These are phyloP conservation scores for Heritiera littoralis DNA, from an alignment of 345 rosid genomes.

Conservation along the genomic window DNA sequence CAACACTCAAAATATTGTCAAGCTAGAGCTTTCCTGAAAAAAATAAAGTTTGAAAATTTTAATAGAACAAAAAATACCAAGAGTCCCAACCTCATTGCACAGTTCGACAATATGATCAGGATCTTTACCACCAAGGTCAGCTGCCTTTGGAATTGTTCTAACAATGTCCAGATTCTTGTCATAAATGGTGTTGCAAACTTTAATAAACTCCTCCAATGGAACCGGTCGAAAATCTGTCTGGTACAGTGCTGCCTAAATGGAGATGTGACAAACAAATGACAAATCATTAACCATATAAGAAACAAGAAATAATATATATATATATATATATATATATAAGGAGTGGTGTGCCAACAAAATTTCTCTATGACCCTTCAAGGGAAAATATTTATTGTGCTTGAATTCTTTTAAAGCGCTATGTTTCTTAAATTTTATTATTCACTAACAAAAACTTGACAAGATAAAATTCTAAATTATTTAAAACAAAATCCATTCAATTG, in stretches of 20 bases:
- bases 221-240: constrained; percentile 96
- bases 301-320: constrained; percentile 3
- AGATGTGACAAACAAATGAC: constrained; percentile 18
- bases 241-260: constrained; percentile 81
- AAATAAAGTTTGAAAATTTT: constrained; percentile 14
- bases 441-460: background rate
- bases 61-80: constrained; percentile 16
- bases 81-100: constrained; percentile 76
- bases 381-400: constrained; percentile 2
- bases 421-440: constrained; percentile 4
- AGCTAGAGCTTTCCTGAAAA: constrained; percentile 12
- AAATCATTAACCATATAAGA: constrained; percentile 11
- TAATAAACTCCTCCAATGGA: constrained; percentile 87
- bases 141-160: constrained; percentile 70
- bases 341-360: background rate
- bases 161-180: constrained; percentile 74
- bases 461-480: background rate
- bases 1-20: constrained; percentile 12
- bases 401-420: constrained; percentile 10
- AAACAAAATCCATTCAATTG: background rate
- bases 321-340: background rate
- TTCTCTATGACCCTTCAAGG: constrained; percentile 1
- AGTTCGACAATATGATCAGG: constrained; percentile 93
- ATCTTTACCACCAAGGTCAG: constrained; percentile 86
- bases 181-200: constrained; percentile 85